phyloP scores from a whole-genome alignment of 148 eudicot species.

The Vaccinium darrowii region DNA sequence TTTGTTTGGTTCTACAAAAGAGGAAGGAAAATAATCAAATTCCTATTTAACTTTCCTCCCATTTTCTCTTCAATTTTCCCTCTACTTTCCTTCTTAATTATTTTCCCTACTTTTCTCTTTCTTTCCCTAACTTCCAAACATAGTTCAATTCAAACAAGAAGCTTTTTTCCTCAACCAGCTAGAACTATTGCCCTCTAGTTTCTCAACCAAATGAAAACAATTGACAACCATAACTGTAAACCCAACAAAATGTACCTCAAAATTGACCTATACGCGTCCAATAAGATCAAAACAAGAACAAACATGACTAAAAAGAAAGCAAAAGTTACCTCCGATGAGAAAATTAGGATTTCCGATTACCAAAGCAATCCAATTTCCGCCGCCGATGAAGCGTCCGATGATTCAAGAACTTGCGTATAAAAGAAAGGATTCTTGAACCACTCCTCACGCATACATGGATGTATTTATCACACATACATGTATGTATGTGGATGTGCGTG shows the following conservation, averaged over 20 bases:
- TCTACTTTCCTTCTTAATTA: too few relatives aligned
- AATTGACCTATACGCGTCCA: neutral
- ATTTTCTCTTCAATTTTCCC: too few relatives aligned
- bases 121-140: too few relatives aligned
- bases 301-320: neutral
- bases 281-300: neutral
- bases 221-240: neutral
- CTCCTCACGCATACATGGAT: neutral
- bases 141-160: neutral
- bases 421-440: neutral
- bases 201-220: neutral
- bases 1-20: too few relatives aligned
- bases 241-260: neutral
- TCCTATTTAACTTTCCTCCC: too few relatives aligned
- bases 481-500: neutral
- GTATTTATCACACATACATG: neutral
- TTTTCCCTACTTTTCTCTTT: too few relatives aligned
- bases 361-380: neutral
- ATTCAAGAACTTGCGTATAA: neutral
- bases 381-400: neutral
- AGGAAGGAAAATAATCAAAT: too few relatives aligned
- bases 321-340: slow-evolving; percentile 14
- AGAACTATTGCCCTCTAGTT: neutral
- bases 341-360: neutral
- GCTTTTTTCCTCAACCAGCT: neutral